Conservation (phyloP, 257 asterid species). For the Primulina tabacum region DNA sequence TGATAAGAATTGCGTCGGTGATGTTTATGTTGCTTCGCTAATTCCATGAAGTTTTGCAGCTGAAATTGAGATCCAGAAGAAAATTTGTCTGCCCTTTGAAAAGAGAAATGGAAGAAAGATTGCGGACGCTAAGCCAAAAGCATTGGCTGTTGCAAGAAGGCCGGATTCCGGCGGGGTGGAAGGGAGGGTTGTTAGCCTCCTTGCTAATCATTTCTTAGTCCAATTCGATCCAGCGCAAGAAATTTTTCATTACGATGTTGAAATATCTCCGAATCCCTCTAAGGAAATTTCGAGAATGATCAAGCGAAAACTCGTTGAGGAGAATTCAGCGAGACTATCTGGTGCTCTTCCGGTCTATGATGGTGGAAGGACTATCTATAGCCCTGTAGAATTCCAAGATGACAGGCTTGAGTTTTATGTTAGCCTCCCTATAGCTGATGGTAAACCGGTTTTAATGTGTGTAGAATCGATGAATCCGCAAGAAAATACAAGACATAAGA, state of each 20-base stretch:
- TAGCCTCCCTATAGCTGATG: constrained; percentile 51
- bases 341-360: constrained; percentile 76
- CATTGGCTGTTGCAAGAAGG: constrained; percentile 66
- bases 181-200: constrained; percentile 64
- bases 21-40: constrained; percentile 9
- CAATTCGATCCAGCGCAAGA: constrained; percentile 56
- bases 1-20: background rate
- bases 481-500: constrained; percentile 38
- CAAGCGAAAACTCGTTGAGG: constrained; percentile 63
- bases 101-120: constrained; percentile 38
- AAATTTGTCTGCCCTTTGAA: constrained; percentile 21
- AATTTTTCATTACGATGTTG: constrained; percentile 88
- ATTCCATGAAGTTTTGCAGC: constrained; percentile 26
- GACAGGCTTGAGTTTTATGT: constrained; percentile 66
- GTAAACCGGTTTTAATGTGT: constrained; percentile 19
- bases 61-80: constrained; percentile 24
- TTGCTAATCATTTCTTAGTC: constrained; percentile 88
- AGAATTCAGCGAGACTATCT: constrained; percentile 45
- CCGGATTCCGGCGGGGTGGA: constrained; percentile 93
- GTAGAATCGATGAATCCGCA: constrained; percentile 18
- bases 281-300: constrained; percentile 71
- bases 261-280: constrained; percentile 74
- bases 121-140: constrained; percentile 27
- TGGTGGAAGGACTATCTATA: constrained; percentile 70
- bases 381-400: constrained; percentile 70